Percentiles rank a stretch among this genome's conserved stretches.
Evolutionary conservation across 2,329 filamentous ascomycete species (phyloP).

Genomic region (Verticillium klebahnii): DNA sequence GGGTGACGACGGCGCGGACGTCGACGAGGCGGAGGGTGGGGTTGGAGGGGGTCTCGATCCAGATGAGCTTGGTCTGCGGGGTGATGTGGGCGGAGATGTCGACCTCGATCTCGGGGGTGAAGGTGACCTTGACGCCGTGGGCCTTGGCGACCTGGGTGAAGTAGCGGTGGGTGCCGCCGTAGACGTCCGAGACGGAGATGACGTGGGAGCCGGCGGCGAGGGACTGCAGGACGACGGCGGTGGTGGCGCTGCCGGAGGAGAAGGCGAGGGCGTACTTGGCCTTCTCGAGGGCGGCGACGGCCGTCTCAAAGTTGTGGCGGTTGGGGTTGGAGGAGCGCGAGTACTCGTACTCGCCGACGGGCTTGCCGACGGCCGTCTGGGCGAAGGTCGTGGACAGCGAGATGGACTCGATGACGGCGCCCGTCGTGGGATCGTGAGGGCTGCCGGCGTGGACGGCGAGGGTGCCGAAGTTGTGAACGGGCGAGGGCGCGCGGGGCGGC

Average conservation of each 20-base stretch:
- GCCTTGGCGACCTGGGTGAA: constrained; percentile 97
- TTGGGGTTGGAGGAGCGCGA: constrained; percentile 92
- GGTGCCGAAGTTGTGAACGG: constrained; percentile 81
- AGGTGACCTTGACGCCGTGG: constrained; percentile 91
- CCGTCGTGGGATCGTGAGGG: constrained; percentile 84
- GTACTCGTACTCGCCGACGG: constrained; percentile 89
- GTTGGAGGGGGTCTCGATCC: constrained; percentile 96
- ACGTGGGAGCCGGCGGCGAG: constrained; percentile 89
- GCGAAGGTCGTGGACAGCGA: constrained; percentile 95
- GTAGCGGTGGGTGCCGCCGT: constrained; percentile 96
- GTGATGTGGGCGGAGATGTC: constrained; percentile 83
- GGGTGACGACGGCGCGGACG: constrained; percentile 76
- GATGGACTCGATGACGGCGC: constrained; percentile 94
- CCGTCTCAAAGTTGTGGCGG: constrained; percentile 87
- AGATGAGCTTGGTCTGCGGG: constrained; percentile 86
- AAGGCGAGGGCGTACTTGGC: constrained; percentile 92
- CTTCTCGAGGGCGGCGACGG: constrained; percentile 87
- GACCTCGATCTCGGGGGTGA: constrained; percentile 86
- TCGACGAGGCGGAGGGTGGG: constrained; percentile 91
- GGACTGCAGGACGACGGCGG: constrained; percentile 87
- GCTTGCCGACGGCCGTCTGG: constrained; percentile 83
- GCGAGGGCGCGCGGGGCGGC: constrained; percentile 42
- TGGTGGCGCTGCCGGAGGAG: constrained; percentile 89
- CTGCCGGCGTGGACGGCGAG: constrained; percentile 91
- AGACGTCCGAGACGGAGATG: constrained; percentile 94